Conservation (phyloP, 2,329 filamentous ascomycete genomes). For the Neoarthrinium moseri region DNA sequence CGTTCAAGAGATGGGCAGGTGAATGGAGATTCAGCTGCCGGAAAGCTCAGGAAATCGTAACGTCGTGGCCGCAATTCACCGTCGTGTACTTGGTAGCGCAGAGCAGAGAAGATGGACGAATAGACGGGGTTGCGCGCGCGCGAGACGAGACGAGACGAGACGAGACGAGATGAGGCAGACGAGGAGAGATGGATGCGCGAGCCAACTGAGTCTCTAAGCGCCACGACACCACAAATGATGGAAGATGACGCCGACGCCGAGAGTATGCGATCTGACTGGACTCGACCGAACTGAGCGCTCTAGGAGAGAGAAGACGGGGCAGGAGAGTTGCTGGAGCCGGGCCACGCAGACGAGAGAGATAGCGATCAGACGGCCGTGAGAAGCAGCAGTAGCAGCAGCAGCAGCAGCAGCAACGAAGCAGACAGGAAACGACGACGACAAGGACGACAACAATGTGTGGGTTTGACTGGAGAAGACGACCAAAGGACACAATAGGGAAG, state of each 20-base stretch:
- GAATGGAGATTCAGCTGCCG: too few relatives aligned
- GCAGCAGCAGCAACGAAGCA: constrained; percentile 19
- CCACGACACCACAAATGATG: constrained; percentile 18
- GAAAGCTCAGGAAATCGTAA: neutral
- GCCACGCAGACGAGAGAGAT: neutral
- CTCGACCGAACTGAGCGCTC: constrained; percentile 11
- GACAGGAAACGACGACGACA: constrained; percentile 18
- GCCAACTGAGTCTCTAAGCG: constrained; percentile 16
- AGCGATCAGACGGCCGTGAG: constrained; percentile 10
- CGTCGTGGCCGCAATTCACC: neutral
- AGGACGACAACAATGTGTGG: constrained; percentile 12
- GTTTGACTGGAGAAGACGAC: constrained; percentile 10
- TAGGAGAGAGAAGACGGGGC: constrained; percentile 18
- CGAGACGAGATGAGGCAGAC: neutral
- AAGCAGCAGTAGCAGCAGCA: too few relatives aligned
- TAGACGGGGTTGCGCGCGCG: neutral
- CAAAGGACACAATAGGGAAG: constrained; percentile 31
- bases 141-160: neutral
- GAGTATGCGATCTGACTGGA: constrained; percentile 13
- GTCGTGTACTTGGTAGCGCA: neutral
- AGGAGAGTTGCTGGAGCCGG: constrained; percentile 11
- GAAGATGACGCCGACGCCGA: constrained; percentile 17
- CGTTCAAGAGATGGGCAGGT: neutral
- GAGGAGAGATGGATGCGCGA: constrained; percentile 13
- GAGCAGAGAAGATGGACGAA: neutral